Evolutionary conservation across 441 rosid genomes (phyloP).

Genomic region (Mallotus japonicus): DNA sequence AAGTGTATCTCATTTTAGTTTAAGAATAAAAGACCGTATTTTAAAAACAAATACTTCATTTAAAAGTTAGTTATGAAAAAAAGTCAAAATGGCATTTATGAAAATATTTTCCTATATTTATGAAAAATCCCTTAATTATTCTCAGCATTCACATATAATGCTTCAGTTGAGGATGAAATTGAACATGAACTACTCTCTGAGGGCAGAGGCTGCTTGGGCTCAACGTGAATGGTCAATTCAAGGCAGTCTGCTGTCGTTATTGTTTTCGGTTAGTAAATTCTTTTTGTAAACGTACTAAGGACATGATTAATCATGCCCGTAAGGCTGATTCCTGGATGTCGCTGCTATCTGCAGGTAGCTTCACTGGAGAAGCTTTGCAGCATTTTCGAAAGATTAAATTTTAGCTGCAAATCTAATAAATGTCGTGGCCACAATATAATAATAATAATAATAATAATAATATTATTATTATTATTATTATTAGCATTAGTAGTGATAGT

Average conservation of each 20-base stretch:
- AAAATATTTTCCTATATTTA: too few species aligned
- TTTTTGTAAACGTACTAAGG: neutral
- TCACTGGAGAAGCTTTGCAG: conserved; percentile 90
- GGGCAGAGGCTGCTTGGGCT: conserved; percentile 88
- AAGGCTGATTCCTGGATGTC: conserved; percentile 11
- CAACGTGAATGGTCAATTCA: conserved; percentile 97
- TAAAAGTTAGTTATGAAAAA: too few species aligned
- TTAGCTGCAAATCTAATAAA: too few species aligned
- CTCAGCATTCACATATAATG: conserved; percentile 32
- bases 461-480: too few species aligned
- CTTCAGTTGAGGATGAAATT: conserved; percentile 39
- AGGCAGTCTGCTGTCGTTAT: too few species aligned
- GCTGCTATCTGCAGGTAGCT: conserved; percentile 60
- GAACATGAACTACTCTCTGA: conserved; percentile 65
- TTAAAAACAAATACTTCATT: too few species aligned
- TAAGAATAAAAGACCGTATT: too few species aligned
- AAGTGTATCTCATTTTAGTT: too few species aligned
- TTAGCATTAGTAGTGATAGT: too few species aligned
- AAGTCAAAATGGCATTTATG: too few species aligned
- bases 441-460: too few species aligned
- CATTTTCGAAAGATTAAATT: conserved; percentile 94
- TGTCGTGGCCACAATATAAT: too few species aligned
- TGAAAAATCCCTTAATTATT: neutral
- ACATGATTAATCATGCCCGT: neutral
- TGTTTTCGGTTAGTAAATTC: neutral